Base-by-base conservation (phyloP, 129 eudicot species). In the Chrysanthemum lavandulifolium region DNA sequence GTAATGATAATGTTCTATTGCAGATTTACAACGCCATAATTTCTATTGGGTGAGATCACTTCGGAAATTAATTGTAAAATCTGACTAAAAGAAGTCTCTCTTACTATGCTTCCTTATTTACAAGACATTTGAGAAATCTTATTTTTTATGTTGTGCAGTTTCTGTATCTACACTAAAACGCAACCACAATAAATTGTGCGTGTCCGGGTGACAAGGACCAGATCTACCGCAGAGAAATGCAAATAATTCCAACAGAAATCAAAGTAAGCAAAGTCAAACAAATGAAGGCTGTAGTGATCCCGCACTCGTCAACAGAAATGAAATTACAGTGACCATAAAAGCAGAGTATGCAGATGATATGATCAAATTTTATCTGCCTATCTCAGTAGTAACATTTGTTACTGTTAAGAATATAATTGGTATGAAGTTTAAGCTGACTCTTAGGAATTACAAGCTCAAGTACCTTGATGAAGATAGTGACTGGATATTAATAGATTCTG, bases 381-480 rank as follows among this genome's bases (percentile, higher is more conserved):
- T 68, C 15, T 31, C 56, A 9, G 69, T 67, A 29, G 65, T 61
- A 49, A 83, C 73, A 55, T 73, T 63, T 25, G 79, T 5, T 1
- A 62, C 59, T 45, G 14, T 62, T 51, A 64, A 51, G 56, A 65
- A 76, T n/a, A 61, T 55, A 57, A 67, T 83, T 65, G 72, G 67
- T 6, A 67, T 61, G 61, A 76, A 52, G 74, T 68, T 79, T 6
- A 61, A 71, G 43, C 61, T 79, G 19, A 54, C 43, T 21, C 33
- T 9, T 0, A 76, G 73, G 31, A 66, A 53, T 10, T 83, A 65
- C 29, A 69, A 66, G 40, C 63, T 83, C 67, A 71, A 71, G 61
- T 76, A 83, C 47, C 60, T 29, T 57, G 84, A 83, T 29, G 82
- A 76, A 18, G 84, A 72, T 50, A 59, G 53, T 9, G 84, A 79